A percentile compares a stretch with the other conserved stretches of the same genome.
These are phyloP conservation scores for Pythium rhizo-oryzae DNA, from an alignment of 352 stramenopile genomes.

Conservation along the genomic window DNA sequence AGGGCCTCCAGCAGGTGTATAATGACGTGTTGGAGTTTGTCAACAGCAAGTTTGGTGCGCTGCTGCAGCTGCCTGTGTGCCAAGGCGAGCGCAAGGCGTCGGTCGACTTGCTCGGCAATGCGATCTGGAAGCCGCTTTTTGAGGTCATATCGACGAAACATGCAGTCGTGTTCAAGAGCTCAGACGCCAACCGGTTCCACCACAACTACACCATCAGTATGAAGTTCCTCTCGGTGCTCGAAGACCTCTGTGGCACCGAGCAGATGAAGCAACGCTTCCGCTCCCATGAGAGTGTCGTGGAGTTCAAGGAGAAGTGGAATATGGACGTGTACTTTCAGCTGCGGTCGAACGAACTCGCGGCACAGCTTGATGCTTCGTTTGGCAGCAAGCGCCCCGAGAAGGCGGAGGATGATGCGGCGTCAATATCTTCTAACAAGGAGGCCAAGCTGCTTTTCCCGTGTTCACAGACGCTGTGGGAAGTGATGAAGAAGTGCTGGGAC, in stretches of 20 bases:
- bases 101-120: slow-evolving; percentile 80
- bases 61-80: slow-evolving; percentile 66
- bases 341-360: slow-evolving; percentile 55
- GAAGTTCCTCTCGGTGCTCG: slow-evolving; percentile 60
- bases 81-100: slow-evolving; percentile 66
- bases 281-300: slow-evolving; percentile 65
- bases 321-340: slow-evolving; percentile 89
- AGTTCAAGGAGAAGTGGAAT: slow-evolving; percentile 90
- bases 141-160: slow-evolving; percentile 72
- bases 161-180: slow-evolving; percentile 80
- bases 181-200: slow-evolving; percentile 78
- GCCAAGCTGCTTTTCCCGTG: slow-evolving; percentile 50
- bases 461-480: slow-evolving; percentile 51
- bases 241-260: slow-evolving; percentile 62
- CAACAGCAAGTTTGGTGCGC: slow-evolving; percentile 59
- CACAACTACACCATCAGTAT: slow-evolving; percentile 83
- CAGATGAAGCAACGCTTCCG: slow-evolving; percentile 68
- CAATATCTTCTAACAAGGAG: slow-evolving; percentile 3
- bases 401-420: slow-evolving; percentile 3
- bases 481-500: slow-evolving; percentile 62
- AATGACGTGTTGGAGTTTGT: slow-evolving; percentile 76
- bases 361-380: slow-evolving; percentile 56
- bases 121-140: slow-evolving; percentile 81
- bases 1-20: slow-evolving; percentile 75
- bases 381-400: slow-evolving; percentile 29